phyloP scores from a whole-genome alignment of 176 grass and related monocot genomes.

The Carex scoparia region DNA sequence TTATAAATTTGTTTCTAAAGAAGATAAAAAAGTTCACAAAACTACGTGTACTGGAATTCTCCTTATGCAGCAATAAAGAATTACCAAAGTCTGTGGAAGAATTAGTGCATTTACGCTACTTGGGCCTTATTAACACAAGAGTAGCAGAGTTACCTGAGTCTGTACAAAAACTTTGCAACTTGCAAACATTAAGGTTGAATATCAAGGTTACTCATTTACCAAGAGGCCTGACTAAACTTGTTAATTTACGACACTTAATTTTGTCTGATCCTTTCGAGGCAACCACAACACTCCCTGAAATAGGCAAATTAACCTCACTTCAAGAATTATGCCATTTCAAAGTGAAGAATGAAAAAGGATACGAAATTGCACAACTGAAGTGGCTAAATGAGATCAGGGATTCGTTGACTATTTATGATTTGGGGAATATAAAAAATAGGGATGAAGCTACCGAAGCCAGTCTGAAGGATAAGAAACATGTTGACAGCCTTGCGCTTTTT shows the following conservation, averaged over 20 bases:
- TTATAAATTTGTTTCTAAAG: background rate
- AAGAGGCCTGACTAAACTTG: background rate
- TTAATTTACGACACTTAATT: background rate
- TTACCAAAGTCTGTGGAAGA: slow-evolving; percentile 1
- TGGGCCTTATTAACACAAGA: background rate
- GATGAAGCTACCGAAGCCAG: background rate
- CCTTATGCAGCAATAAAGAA: background rate
- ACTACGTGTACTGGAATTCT: background rate
- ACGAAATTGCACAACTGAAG: slow-evolving; percentile 8
- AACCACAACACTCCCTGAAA: too few relatives aligned
- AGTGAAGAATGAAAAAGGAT: background rate
- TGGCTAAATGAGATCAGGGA: slow-evolving; percentile 1
- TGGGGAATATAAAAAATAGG: slow-evolving; percentile 1
- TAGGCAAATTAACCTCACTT: slow-evolving; percentile 15
- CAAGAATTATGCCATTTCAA: background rate
- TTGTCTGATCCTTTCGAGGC: too few relatives aligned
- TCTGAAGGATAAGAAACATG: slow-evolving; percentile 1
- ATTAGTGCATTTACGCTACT: slow-evolving; percentile 1
- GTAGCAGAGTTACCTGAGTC: background rate
- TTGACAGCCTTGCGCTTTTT: background rate
- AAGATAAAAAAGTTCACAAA: background rate
- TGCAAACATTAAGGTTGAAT: background rate
- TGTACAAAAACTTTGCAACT: slow-evolving; percentile 6
- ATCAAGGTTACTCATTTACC: background rate
- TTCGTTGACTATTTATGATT: background rate